A percentile compares a stretch with the other conserved stretches of the same genome.
Conservation (phyloP, 495 filamentous ascomycete species). For the Penicillium chermesinum region DNA sequence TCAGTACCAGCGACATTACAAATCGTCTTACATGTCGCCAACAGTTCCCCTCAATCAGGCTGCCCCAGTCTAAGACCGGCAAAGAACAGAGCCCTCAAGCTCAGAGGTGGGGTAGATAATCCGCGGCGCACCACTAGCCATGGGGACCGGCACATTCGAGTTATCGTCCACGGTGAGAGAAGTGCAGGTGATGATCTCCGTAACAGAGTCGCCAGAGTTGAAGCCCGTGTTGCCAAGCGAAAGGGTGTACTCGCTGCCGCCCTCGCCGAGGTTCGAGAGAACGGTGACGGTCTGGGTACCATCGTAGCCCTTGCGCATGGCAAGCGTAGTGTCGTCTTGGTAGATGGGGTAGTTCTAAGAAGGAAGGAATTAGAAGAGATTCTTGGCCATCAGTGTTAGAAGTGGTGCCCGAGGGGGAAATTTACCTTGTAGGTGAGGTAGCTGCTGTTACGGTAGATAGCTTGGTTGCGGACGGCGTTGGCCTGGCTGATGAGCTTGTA, state of each 20-base stretch:
- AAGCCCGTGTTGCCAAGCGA: conserved; percentile 41
- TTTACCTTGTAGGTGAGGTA: conserved; percentile 48
- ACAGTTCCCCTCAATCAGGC: too few relatives aligned
- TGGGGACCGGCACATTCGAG: conserved; percentile 32
- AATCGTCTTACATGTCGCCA: too few relatives aligned
- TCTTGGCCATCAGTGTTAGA: too few relatives aligned
- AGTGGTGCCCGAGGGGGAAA: too few relatives aligned
- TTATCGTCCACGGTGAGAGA: conserved; percentile 30
- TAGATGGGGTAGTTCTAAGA: conserved; percentile 49
- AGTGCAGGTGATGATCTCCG: conserved; percentile 44
- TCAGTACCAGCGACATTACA: too few relatives aligned
- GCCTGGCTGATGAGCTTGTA: conserved; percentile 56
- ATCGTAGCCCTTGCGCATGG: conserved; percentile 58
- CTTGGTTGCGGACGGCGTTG: conserved; percentile 57
- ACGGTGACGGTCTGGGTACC: conserved; percentile 55
- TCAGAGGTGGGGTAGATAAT: conserved; percentile 23
- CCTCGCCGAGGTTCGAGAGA: conserved; percentile 53
- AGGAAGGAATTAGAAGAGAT: background rate
- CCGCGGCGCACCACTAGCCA: conserved; percentile 27
- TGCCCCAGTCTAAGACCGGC: background rate
- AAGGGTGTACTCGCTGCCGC: conserved; percentile 41
- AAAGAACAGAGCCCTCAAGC: conserved; percentile 10
- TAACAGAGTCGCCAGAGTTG: conserved; percentile 25
- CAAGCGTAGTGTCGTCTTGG: conserved; percentile 51
- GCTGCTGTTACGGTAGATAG: conserved; percentile 37